A percentile compares a stretch with the other conserved stretches of the same genome.
These are phyloP conservation scores for Millerozyma miso DNA, from an alignment of 805 yeast genomes.

Conservation along the genomic window DNA sequence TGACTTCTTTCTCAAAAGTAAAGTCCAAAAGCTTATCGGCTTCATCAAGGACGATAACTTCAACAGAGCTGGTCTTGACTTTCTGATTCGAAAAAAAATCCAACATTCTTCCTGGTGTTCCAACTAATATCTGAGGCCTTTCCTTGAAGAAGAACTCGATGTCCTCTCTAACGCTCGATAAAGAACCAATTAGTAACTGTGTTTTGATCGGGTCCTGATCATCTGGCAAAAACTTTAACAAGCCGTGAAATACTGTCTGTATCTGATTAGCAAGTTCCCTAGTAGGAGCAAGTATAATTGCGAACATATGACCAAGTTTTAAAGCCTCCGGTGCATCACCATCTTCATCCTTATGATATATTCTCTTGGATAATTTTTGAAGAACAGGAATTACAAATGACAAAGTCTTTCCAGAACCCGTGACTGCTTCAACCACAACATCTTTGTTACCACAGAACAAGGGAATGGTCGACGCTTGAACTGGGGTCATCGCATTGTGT, in stretches of 20 bases:
- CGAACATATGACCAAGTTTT: constrained; percentile 64
- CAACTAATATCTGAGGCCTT: constrained; percentile 74
- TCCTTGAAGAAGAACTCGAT: constrained; percentile 48
- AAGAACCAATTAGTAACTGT: constrained; percentile 63
- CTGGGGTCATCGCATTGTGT: constrained; percentile 86
- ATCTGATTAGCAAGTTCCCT: constrained; percentile 71
- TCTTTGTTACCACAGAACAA: constrained; percentile 79
- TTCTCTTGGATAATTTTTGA: constrained; percentile 50
- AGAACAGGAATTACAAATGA: constrained; percentile 81
- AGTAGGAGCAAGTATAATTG: constrained; percentile 71
- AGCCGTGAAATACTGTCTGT: constrained; percentile 54
- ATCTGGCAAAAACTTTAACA: constrained; percentile 58
- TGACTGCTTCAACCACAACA: constrained; percentile 94
- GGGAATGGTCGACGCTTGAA: constrained; percentile 93
- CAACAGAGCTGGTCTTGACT: constrained; percentile 62
- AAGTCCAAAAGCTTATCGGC: constrained; percentile 85
- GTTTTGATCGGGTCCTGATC: constrained; percentile 42
- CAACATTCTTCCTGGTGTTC: constrained; percentile 86
- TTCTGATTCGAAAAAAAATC: constrained; percentile 63
- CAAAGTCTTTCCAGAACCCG: constrained; percentile 98
- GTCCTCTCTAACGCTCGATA: constrained; percentile 66
- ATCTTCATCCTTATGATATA: constrained; percentile 18
- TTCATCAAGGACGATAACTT: constrained; percentile 80
- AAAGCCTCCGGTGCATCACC: constrained; percentile 25
- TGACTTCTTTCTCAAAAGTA: constrained; percentile 67